Base-by-base conservation (phyloP, 768 basidiomycete genomes). In the Amyloporia xantha region DNA sequence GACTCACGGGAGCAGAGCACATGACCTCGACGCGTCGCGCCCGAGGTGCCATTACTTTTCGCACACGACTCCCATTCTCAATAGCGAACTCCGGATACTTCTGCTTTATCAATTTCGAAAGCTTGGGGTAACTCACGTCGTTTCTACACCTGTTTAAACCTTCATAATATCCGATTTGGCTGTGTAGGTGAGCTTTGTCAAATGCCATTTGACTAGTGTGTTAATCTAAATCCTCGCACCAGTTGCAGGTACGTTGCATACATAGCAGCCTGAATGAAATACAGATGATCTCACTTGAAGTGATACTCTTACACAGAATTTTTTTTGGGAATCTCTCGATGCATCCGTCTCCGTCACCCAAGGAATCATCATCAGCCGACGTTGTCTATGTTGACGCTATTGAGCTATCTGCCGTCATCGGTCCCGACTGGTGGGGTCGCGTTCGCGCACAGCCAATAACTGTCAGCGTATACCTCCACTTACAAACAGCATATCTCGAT, bases 381-480 rank as follows among this genome's bases (percentile, higher is more conserved):
- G 51, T 69, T n/a, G 65, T 80, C 43, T 74, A 74, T 40, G 54
- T 80, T 37, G 63, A 72, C 43, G 58, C 68, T 11, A 66, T 78
- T 11, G 61, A 62, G 20, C 66, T 78, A 17, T 58, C 70, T 4
- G 65, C 70, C 7, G 65, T 62, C 47, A 59, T 80, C 23, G 78
- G 78, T 0, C 57, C 62, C 0, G 79, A 81, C 51, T 75, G 75
- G 54, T 81, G 79, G 79, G 67, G 69, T 4, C 69, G 69, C 26
- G 33, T 48, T 0, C 69, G 73, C 2, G 49, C 69, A 0, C 84
- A 86, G 49, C 78, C 78, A 0, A 67, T 82, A 48, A 59, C 71
- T 12, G 60, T 84, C 55, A 71, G 71, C 9, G 59, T 86, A 25
- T 55, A 59, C 7, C 58, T 76, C 45, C 69, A 77, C 48, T 67